Evolutionary conservation across 2,329 filamentous ascomycete species (phyloP), one percentile per base, ranked within the genome.

Genomic region (Calonectria honghensis): DNA sequence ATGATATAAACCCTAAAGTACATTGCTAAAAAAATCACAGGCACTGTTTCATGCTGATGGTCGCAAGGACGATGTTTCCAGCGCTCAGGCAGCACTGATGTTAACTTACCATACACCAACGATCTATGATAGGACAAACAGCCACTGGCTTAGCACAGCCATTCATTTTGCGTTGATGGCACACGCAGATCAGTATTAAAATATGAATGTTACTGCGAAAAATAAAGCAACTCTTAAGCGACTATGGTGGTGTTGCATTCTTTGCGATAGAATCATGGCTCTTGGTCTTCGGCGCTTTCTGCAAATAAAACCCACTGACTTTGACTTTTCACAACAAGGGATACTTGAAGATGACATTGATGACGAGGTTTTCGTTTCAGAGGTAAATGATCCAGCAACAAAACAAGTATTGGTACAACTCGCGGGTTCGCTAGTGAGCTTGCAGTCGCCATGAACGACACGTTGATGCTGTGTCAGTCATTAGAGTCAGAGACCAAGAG

Each of bases 191-290:
- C 45, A 66, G 24, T 75, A 69, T n/a, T 3, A 72, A 2, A 64
- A 2, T 3, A 37, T 41, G 32, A 29, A 16, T 27, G 20, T 6
- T 27, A 10, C 10, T 10, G 18, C 51, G 18, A 48, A 67, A 45
- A 6, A 35, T 27, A 70, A 66, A 54, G 9, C 14, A 27, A 80
- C 83, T 7, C 83, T 87, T 14, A 90, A 90, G 79, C 83, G 89
- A 0, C 81, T 90, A 6, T 90, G 89, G 89, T 90, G 89, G 89
- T 89, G 88, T 73, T 89, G 89, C 72, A 83, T 90, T 45, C 82
- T 90, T 14, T 86, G 89, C 24, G 89, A 90, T 78, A 85, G 88
- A 50, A 86, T 89, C 52, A 77, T 90, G 50, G 84, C 86, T 6
- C 83, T 90, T 11, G 87, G 87, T 5, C 83, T 90, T 59, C 86